Base-by-base conservation (phyloP, 352 stramenopile species). In the Nothophytophthora sp. region DNA sequence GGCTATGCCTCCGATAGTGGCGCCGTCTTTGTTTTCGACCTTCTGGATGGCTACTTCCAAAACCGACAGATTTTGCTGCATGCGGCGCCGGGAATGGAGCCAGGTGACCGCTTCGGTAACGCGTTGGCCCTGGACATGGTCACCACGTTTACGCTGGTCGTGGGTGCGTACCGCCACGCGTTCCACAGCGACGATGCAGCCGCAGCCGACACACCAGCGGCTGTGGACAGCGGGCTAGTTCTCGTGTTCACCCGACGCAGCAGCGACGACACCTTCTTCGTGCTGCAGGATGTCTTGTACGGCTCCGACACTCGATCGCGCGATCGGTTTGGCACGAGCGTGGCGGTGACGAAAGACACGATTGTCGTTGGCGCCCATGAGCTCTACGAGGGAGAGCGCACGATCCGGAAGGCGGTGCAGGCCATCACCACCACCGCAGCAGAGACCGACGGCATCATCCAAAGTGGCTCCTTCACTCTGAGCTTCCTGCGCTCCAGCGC, bases 11-110 rank as follows among this genome's bases (percentile, higher is more conserved):
- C 46, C 0, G 60, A 42, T 0, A 73, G 52, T 15, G 85, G 85
- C 15, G 77, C 82, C 2, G 82, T 91, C 0, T 95, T 95, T 49
- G 72, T 93, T 0, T 95, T 86, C 45, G 76, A 92, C 39, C 37
- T 91, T 1, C 12, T 84, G 2, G 69, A 73, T 22, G 77, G 77
- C 3, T 55, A 66, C 24, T 93, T 90, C 40, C 55, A 73, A 46
- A 89, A 74, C 22, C 73, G 75, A 0, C 79, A 92, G 57, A 63
- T 85, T 37, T 56, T 95, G n/a, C 40, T 90, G 15, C 53, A 77
- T 37, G 50, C 65, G 12, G 59, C 62, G 5, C 58, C 74, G 8
- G 80, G 85, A 32, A 53, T 95, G 22, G 32, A 43, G 16, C 9
- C 43, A 10, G 85, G 80, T 3, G 81, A 90, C 41, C 60, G 70